Evolutionary conservation across 148 eudicot genomes (phyloP).

Genomic region (Chenopodium formosanum): DNA sequence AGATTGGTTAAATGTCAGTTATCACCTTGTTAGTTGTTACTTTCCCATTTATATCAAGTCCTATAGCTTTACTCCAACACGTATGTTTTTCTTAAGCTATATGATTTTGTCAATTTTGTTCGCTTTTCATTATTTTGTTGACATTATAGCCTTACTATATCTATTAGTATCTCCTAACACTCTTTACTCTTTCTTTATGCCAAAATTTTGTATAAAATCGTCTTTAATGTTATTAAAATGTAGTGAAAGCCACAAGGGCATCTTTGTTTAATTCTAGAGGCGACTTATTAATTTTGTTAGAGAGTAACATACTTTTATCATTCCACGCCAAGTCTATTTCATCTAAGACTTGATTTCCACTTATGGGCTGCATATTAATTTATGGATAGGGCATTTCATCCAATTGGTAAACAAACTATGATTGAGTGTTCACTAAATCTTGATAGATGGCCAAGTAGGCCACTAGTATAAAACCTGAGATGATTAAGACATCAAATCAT

Average conservation of each 20-base stretch:
- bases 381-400: slow-evolving; percentile 6
- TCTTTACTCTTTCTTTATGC: too few relatives aligned
- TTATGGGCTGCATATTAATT: not conserved
- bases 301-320: too few relatives aligned
- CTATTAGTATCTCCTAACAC: not conserved
- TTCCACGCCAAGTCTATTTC: not conserved
- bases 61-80: slow-evolving; percentile 14
- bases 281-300: too few relatives aligned
- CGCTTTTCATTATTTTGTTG: not conserved
- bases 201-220: too few relatives aligned
- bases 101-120: not conserved
- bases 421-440: slow-evolving; percentile 27
- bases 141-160: not conserved
- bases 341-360: not conserved
- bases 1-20: slow-evolving; percentile 23
- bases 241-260: too few relatives aligned
- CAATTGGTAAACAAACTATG: slow-evolving; percentile 21
- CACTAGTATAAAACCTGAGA: slow-evolving; percentile 14
- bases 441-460: slow-evolving; percentile 16
- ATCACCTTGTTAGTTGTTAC: slow-evolving; percentile 5
- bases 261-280: too few relatives aligned
- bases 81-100: not conserved
- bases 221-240: too few relatives aligned
- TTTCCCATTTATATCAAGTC: slow-evolving; percentile 8
- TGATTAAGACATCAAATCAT: slow-evolving; percentile 21